A percentile compares a stretch with the other conserved stretches of the same genome.
Evolutionary conservation across 495 filamentous ascomycete species (phyloP).

Genomic region (Annulohypoxylon stygium): DNA sequence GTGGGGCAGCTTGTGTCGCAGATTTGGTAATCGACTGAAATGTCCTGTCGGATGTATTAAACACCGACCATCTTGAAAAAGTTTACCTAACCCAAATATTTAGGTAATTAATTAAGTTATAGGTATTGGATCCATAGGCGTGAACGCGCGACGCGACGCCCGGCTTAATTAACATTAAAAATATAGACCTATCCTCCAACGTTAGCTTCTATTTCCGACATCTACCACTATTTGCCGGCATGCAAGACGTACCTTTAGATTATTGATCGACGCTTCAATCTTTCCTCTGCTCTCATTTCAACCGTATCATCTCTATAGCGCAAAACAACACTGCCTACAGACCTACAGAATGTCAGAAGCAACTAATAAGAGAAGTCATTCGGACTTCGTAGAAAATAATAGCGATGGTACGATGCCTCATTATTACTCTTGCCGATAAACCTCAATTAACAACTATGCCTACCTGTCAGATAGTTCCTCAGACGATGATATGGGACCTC

Average conservation of each 20-base stretch:
- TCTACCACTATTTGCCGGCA: neutral
- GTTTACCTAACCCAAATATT: constrained; percentile 20
- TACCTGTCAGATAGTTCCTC: constrained; percentile 73
- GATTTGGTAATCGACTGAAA: neutral
- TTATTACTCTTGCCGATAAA: neutral
- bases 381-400: constrained; percentile 38
- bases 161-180: neutral
- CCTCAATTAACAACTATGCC: constrained; percentile 1
- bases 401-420: constrained; percentile 18
- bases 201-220: constrained; percentile 4
- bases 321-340: neutral
- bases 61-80: constrained; percentile 6
- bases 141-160: too few relatives aligned
- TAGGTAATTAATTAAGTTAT: neutral
- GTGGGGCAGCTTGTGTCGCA: constrained; percentile 1
- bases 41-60: constrained; percentile 22
- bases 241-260: neutral
- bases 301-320: neutral
- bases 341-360: constrained; percentile 24
- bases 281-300: neutral
- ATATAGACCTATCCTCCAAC: constrained; percentile 10
- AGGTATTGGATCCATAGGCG: too few relatives aligned
- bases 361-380: constrained; percentile 44
- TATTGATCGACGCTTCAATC: neutral
- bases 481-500: constrained; percentile 95